Conservation (phyloP, 306 rosid genomes). For the Bauhinia variegata region DNA sequence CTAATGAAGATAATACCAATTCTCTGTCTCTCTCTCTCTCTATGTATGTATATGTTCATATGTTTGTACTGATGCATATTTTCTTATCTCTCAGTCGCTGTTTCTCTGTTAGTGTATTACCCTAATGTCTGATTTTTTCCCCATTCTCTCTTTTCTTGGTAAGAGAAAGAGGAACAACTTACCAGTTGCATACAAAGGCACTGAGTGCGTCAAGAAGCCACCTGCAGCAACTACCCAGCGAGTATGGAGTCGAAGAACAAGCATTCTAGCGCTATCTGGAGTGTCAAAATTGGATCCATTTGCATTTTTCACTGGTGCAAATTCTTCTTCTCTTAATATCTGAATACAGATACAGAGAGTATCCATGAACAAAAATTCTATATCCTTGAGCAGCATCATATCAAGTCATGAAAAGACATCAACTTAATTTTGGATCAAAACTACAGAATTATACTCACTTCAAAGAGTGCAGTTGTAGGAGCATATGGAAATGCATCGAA, state of each 20-base stretch:
- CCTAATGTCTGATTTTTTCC: not conserved
- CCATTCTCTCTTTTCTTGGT: not conserved
- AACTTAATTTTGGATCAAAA: conserved; percentile 7
- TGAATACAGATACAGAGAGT: conserved; percentile 42
- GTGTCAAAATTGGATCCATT: conserved; percentile 90
- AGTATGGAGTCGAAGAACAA: conserved; percentile 93
- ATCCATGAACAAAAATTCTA: conserved; percentile 20
- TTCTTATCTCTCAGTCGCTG: not conserved
- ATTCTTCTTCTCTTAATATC: conserved; percentile 93
- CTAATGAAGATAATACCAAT: not conserved
- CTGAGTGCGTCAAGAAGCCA: conserved; percentile 97
- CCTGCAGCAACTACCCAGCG: conserved; percentile 99
- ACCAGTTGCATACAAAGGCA: conserved; percentile 95
- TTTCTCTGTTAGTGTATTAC: not conserved
- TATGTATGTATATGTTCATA: not conserved
- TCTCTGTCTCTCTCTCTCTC: not conserved
- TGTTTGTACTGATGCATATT: no score
- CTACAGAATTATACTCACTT: conserved; percentile 55
- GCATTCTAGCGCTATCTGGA: conserved; percentile 93
- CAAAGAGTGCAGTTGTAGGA: conserved; percentile 96
- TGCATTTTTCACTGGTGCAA: conserved; percentile 96
- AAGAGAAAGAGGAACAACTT: conserved; percentile 20
- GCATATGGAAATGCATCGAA: conserved; percentile 98
- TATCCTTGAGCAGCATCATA: conserved; percentile 23
- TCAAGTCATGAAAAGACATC: conserved; percentile 23